These are phyloP conservation scores for Aspergillus nomiae DNA, from an alignment of 2,329 filamentous ascomycete genomes.

Conservation along the genomic window DNA sequence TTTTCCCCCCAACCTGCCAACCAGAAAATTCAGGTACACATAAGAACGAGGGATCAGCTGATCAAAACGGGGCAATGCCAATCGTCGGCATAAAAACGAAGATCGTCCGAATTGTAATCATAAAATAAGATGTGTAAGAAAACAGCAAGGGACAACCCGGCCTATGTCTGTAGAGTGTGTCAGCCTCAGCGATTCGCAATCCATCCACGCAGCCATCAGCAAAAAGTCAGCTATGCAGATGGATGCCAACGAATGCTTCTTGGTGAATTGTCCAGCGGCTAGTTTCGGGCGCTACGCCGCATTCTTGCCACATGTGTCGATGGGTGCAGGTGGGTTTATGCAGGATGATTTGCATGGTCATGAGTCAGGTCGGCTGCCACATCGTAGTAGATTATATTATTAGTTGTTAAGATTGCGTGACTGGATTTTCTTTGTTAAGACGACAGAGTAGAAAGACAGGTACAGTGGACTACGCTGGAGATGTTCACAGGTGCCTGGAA, in stretches of 20 bases:
- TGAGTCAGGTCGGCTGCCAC: neutral
- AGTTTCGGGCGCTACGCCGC: neutral
- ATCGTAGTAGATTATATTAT: neutral
- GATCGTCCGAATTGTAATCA: too few relatives aligned
- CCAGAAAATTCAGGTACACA: neutral
- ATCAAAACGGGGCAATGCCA: neutral
- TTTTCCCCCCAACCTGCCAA: neutral
- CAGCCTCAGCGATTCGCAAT: conserved; percentile 3
- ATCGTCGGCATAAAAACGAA: too few relatives aligned
- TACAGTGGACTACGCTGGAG: neutral
- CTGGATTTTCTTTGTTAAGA: neutral
- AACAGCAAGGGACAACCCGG: neutral
- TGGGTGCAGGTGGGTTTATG: neutral
- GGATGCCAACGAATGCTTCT: neutral
- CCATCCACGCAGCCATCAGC: neutral
- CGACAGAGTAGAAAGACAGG: neutral
- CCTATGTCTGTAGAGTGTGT: neutral
- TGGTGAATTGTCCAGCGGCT: conserved; percentile 7
- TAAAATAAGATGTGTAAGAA: neutral
- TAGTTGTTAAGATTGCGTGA: neutral
- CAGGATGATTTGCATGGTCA: neutral
- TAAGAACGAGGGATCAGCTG: neutral
- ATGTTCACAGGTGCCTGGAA: neutral
- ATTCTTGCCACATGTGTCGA: neutral
- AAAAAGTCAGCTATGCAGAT: neutral